Percentiles rank a stretch among this genome's conserved stretches.
These are phyloP conservation scores for Begonia fuchsioides DNA, from an alignment of 306 rosid genomes.

Conservation along the genomic window DNA sequence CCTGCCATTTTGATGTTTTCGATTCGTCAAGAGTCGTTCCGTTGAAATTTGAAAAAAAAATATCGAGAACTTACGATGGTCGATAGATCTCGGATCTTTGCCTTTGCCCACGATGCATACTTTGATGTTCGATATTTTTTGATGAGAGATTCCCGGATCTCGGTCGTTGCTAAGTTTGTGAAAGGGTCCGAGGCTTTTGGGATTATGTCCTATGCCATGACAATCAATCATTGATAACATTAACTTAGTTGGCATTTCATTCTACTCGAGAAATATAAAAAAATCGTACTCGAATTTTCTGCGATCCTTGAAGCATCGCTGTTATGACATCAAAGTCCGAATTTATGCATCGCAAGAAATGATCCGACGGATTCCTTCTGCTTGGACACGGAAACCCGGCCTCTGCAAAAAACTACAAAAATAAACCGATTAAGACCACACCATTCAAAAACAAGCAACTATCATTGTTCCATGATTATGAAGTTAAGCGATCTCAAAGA, in stretches of 20 bases:
- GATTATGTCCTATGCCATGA: conserved; percentile 37
- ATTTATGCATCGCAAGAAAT: conserved; percentile 78
- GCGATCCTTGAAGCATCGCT: conserved; percentile 23
- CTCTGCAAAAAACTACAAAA: conserved; percentile 59
- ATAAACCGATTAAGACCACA: not conserved
- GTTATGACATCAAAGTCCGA: conserved; percentile 70
- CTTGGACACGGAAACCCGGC: conserved; percentile 89
- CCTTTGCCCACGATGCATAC: conserved; percentile 39
- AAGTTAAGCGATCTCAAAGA: too few species aligned
- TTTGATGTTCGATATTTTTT: conserved; percentile 62
- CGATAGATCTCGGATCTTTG: conserved; percentile 53
- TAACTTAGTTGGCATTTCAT: too few species aligned
- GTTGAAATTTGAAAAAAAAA: not conserved
- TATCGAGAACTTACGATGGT: conserved; percentile 31
- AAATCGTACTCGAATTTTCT: conserved; percentile 22
- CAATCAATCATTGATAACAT: too few species aligned
- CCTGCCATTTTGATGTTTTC: conserved; percentile 21
- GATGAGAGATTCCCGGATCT: conserved; percentile 58
- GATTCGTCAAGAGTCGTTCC: conserved; percentile 3
- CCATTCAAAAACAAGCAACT: too few species aligned
- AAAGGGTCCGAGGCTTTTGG: conserved; percentile 71
- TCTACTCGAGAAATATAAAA: too few species aligned
- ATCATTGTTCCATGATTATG: too few species aligned
- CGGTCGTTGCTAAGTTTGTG: conserved; percentile 56
- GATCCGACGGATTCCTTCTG: conserved; percentile 88